Evolutionary conservation across 139 green algal species (phyloP), one percentile per base, ranked within the genome.

Genomic region (Coelastrella sp.): DNA sequence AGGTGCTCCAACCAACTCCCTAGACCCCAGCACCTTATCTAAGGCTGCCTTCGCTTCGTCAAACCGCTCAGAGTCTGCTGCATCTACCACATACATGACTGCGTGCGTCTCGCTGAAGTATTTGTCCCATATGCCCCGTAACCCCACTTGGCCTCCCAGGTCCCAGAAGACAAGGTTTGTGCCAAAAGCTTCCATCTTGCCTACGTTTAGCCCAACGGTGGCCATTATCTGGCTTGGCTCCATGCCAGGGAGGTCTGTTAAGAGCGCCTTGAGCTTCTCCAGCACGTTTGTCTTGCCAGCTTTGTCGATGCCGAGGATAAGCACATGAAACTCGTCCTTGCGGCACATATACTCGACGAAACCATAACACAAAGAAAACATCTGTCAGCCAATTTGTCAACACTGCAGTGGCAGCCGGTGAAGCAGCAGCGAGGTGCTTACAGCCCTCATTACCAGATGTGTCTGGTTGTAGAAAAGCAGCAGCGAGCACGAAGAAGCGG

Each of bases 81-180:
- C 89, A 85, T 99, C 98, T 16, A 99, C 94, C 0, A 99, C 96
- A 90, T 96, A 99, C 4, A 99, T 68, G 5, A 99, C 91, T 7
- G 96, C 97, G 86, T 99, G 97, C 14, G 95, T 95, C 78, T 99
- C 98, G 20, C 93, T 94, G 85, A 97, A 99, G 92, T 99, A 99
- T 87, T 99, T 99, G 91, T 99, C 97, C 98, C 98, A 99, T 54
- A 99, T 99, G 5, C 94, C 94, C 10, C 96, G 95, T 83, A 99
- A 93, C 5, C 96, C 95, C 0, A 94, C 59, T 16, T 79, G 91
- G 5, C 97, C 97, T 0, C 98, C 98, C 0, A 99, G 96, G 91
- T 99, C 98, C 98, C 98, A 99, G 80, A 99, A 96, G 0, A 99
- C 93, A 14, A 99, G 90, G 14, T 85, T 92, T 11, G 77, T 71